Evolutionary conservation across 2,329 filamentous ascomycete species (phyloP).

Genomic region (Colletotrichum cuscutae): DNA sequence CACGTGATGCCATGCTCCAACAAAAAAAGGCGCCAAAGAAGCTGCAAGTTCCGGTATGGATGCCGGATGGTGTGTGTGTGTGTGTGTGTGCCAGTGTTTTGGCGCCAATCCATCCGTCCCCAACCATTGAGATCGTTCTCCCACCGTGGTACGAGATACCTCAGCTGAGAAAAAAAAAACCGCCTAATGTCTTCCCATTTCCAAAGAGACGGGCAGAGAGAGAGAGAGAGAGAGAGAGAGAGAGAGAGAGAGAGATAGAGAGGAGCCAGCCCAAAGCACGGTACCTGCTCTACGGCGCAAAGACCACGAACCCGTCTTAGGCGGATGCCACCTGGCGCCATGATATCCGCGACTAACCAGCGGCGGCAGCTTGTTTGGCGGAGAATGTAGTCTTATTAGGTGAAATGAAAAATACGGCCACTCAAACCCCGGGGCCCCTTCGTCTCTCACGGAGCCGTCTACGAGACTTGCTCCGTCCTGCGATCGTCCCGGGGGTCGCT

Average conservation of each 20-base stretch:
- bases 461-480: constrained; percentile 5
- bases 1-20: not conserved
- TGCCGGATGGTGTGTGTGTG: too few species aligned
- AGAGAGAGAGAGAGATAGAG: too few species aligned
- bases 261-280: constrained; percentile 17
- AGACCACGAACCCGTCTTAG: constrained; percentile 16
- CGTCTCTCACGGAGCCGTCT: constrained; percentile 5
- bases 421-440: not conserved
- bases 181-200: constrained; percentile 1
- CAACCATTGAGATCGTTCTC: constrained; percentile 1
- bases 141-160: not conserved
- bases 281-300: not conserved
- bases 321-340: constrained; percentile 4
- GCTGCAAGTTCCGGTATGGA: constrained; percentile 34
- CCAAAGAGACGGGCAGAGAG: not conserved
- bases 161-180: not conserved
- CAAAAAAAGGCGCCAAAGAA: constrained; percentile 10
- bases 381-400: constrained; percentile 34
- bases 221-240: not conserved
- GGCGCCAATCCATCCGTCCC: constrained; percentile 18
- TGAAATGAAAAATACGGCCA: constrained; percentile 24
- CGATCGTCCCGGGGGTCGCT: not conserved
- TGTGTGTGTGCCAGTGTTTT: constrained; percentile 18
- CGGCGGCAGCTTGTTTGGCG: constrained; percentile 27
- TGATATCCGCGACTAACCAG: constrained; percentile 24